Percentiles rank a stretch among this genome's conserved stretches.
These are phyloP conservation scores for Erythrobasidium hasegawianum DNA, from an alignment of 1,284 basidiomycete genomes.

Conservation along the genomic window DNA sequence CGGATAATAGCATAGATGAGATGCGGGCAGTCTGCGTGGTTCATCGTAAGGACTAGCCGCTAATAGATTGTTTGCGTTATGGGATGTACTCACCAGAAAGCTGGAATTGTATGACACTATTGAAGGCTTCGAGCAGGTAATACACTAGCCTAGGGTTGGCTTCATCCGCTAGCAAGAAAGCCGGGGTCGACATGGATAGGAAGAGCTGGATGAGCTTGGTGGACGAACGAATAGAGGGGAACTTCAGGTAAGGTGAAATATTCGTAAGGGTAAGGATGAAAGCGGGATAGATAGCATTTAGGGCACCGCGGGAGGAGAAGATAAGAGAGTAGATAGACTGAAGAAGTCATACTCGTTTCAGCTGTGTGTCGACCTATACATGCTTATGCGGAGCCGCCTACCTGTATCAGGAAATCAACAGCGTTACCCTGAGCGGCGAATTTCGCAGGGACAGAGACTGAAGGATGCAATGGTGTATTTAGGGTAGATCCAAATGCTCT, in stretches of 20 bases:
- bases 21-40: constrained; percentile 72
- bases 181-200: constrained; percentile 79
- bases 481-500: constrained; percentile 67
- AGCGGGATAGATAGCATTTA: constrained; percentile 68
- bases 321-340: constrained; percentile 69
- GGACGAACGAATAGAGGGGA: constrained; percentile 70
- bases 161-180: constrained; percentile 86
- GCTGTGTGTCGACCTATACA: neutral
- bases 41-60: neutral
- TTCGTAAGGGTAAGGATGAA: constrained; percentile 86
- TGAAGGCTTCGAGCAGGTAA: constrained; percentile 90
- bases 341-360: constrained; percentile 45
- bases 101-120: constrained; percentile 62
- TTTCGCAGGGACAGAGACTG: constrained; percentile 52
- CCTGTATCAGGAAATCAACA: constrained; percentile 71
- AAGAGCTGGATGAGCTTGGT: constrained; percentile 81
- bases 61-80: neutral
- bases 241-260: constrained; percentile 75
- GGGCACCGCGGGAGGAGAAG: constrained; percentile 70
- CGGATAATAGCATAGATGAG: constrained; percentile 80
- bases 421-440: constrained; percentile 69
- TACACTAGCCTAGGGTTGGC: constrained; percentile 86
- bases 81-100: constrained; percentile 37
- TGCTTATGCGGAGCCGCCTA: neutral
- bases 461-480: constrained; percentile 50